phyloP scores from a whole-genome alignment of 2,329 filamentous ascomycete genomes.

The Pseudogymnoascus verrucosus region DNA sequence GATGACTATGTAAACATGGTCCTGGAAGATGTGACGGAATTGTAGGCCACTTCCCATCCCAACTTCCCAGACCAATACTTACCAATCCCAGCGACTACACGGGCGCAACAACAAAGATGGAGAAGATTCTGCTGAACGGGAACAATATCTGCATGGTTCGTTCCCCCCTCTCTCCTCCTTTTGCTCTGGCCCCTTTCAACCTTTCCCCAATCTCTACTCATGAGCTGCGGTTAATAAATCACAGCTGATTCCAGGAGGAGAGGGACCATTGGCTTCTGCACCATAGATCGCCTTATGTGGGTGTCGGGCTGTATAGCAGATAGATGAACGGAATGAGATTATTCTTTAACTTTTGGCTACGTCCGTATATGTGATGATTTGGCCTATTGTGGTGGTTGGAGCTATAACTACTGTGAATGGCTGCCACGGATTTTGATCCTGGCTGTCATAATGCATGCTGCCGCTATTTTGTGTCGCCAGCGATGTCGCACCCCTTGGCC shows the following conservation, averaged over 20 bases:
- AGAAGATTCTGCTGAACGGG: conserved; percentile 92
- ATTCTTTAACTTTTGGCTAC: background rate
- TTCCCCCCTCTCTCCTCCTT: background rate
- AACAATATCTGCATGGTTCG: conserved; percentile 99
- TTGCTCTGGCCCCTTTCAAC: background rate
- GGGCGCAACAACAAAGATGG: conserved; percentile 77
- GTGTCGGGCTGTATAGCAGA: background rate
- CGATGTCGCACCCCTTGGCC: background rate
- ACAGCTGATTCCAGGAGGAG: conserved; percentile 8
- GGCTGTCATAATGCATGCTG: background rate
- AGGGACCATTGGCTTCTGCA: conserved; percentile 6
- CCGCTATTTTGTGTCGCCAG: background rate
- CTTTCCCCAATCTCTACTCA: background rate
- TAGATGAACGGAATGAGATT: background rate
- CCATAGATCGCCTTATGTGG: background rate
- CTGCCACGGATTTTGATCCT: background rate
- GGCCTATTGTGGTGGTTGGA: background rate
- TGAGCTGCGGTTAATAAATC: background rate
- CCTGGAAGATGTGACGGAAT: conserved; percentile 92
- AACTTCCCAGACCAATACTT: conserved; percentile 66
- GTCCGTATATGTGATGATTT: background rate
- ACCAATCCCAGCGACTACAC: conserved; percentile 74
- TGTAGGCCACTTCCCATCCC: conserved; percentile 47
- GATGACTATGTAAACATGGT: conserved; percentile 99
- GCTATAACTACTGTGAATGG: background rate